phyloP scores from a whole-genome alignment of 768 basidiomycete species.

The Lactifluus pinguis region DNA sequence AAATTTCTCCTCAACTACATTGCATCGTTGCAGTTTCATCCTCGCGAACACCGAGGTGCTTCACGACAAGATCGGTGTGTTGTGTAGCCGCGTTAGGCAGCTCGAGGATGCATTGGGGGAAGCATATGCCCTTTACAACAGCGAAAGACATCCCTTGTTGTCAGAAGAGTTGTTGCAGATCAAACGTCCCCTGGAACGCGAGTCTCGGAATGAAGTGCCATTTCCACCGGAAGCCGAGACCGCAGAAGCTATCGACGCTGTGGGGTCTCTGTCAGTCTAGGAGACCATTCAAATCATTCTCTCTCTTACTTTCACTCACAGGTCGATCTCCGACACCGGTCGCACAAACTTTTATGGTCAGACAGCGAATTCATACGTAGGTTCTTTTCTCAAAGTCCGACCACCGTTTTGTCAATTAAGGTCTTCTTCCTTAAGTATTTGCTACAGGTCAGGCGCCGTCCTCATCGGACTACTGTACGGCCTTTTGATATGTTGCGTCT shows the following conservation, averaged over 20 bases:
- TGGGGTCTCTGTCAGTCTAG: slow-evolving; percentile 48
- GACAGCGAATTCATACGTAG: slow-evolving; percentile 62
- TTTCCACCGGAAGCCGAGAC: slow-evolving; percentile 33
- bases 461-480: slow-evolving; percentile 5
- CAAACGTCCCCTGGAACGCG: slow-evolving; percentile 59
- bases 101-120: slow-evolving; percentile 59
- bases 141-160: slow-evolving; percentile 48
- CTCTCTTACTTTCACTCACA: slow-evolving; percentile 25
- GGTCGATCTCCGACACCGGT: slow-evolving; percentile 54
- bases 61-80: slow-evolving; percentile 55
- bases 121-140: slow-evolving; percentile 40
- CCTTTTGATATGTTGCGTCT: slow-evolving; percentile 11
- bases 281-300: neutral
- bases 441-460: slow-evolving; percentile 40
- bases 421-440: slow-evolving; percentile 39
- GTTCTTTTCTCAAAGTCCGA: slow-evolving; percentile 20
- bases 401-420: slow-evolving; percentile 4
- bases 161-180: slow-evolving; percentile 52
- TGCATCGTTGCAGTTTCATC: slow-evolving; percentile 41
- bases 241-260: slow-evolving; percentile 50
- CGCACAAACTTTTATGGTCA: slow-evolving; percentile 57
- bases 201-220: slow-evolving; percentile 33
- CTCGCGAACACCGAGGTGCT: slow-evolving; percentile 62
- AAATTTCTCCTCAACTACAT: slow-evolving; percentile 13
- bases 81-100: slow-evolving; percentile 53